Evolutionary conservation across 257 asterid genomes (phyloP).

Genomic region (Ilex aquifolium): DNA sequence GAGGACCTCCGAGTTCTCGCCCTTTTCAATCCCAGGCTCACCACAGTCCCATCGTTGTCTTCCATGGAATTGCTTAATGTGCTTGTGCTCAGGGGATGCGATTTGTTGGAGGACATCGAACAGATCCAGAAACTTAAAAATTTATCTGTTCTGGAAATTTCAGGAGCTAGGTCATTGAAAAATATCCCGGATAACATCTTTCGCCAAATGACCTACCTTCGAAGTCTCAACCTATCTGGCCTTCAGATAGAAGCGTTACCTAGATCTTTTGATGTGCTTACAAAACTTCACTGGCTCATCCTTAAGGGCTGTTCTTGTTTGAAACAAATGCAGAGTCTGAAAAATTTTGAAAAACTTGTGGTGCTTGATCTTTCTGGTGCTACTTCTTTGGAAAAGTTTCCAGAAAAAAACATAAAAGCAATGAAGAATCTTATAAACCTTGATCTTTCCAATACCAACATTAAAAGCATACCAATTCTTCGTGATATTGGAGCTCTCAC

Average conservation of each 20-base stretch:
- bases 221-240: conserved; percentile 6
- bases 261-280: background rate
- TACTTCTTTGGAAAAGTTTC: background rate
- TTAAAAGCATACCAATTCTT: background rate
- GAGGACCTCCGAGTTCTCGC: conserved; percentile 20
- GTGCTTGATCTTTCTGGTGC: conserved; percentile 8
- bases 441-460: background rate
- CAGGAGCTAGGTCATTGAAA: conserved; percentile 21
- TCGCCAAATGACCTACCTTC: background rate
- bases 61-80: conserved; percentile 18
- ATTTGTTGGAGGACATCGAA: conserved; percentile 8
- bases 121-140: background rate
- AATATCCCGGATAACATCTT: background rate
- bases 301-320: background rate
- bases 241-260: conserved; percentile 4
- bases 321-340: conserved; percentile 3
- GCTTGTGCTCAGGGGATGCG: conserved; percentile 40
- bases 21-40: conserved; percentile 25
- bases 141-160: conserved; percentile 36
- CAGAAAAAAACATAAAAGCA: conserved; percentile 3
- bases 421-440: background rate
- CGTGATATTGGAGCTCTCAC: background rate
- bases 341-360: background rate
- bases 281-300: conserved; percentile 9
- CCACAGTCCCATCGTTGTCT: conserved; percentile 17